Percentiles rank a stretch among this genome's conserved stretches.
phyloP scores from a whole-genome alignment of 2,329 filamentous ascomycete genomes.

The Talaromyces funiculosus region DNA sequence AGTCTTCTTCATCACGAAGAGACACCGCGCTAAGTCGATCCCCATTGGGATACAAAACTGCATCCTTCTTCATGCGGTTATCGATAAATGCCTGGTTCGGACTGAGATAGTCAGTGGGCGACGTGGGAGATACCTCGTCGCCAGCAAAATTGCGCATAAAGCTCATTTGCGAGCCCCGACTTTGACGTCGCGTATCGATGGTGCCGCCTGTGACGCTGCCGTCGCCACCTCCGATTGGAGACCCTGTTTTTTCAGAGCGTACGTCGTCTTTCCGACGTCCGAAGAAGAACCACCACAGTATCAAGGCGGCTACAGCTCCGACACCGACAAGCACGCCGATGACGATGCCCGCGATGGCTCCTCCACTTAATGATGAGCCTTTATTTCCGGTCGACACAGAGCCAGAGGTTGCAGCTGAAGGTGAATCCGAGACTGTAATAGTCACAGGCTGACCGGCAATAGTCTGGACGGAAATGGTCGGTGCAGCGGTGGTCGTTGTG shows the following conservation, averaged over 20 bases:
- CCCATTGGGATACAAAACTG: slow-evolving; percentile 37
- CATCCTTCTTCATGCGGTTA: slow-evolving; percentile 41
- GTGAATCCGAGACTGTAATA: slow-evolving; percentile 18
- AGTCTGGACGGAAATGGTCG: slow-evolving; percentile 15
- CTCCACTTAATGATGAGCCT: slow-evolving; percentile 31
- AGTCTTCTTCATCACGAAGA: slow-evolving; percentile 45
- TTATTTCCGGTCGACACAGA: slow-evolving; percentile 15
- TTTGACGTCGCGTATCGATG: slow-evolving; percentile 26
- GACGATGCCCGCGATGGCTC: slow-evolving; percentile 41
- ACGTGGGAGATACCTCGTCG: slow-evolving; percentile 2
- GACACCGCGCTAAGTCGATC: slow-evolving; percentile 41
- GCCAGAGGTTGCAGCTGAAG: slow-evolving; percentile 16
- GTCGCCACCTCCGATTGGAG: slow-evolving; percentile 21
- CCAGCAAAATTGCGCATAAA: slow-evolving; percentile 28
- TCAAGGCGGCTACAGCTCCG: slow-evolving; percentile 32
- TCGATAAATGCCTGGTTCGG: slow-evolving; percentile 34
- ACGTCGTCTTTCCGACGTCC: slow-evolving; percentile 25
- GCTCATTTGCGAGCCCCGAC: slow-evolving; percentile 32
- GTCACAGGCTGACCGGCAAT: slow-evolving; percentile 19
- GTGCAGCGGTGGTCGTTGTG: slow-evolving; percentile 3
- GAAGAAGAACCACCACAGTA: slow-evolving; percentile 36
- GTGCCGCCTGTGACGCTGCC: slow-evolving; percentile 16
- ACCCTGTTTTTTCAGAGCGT: slow-evolving; percentile 18
- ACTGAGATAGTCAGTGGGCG: slow-evolving; percentile 14
- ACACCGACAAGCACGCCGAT: slow-evolving; percentile 37